Evolutionary conservation across 2,329 filamentous ascomycete genomes (phyloP), one percentile per base, ranked within the genome.

Genomic region (Lasiodiplodia citricola): DNA sequence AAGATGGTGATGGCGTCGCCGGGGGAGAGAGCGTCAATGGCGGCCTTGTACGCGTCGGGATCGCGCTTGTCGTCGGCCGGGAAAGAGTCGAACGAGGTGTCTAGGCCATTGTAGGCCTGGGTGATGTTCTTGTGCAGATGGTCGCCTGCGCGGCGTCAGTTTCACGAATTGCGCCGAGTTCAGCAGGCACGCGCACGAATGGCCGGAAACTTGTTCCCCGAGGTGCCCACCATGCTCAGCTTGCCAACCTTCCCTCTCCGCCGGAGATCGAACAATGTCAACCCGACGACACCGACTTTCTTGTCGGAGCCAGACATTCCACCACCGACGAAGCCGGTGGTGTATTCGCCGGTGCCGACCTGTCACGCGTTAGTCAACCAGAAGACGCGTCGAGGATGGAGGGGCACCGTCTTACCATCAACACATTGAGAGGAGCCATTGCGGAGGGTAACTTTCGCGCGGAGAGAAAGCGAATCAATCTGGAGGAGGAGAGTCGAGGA

Each of bases 1-100:
- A 97, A 97, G 82, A 97, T 95, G 70, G 94, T 97, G 80, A 97
- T 95, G 73, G 94, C 94, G 73, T 94, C 93, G 74, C 94, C 94
- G 7, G 91, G 88, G 54, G 87, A 87, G 52, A 97, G 87, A 11
- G 90, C 88, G 80, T 97, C 93, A 76, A 97, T 97, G 74, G 94
- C 94, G 14, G 87, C 79, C 82, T 96, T 97, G 87, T 97, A 97
- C 55, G 94, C 90, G 65, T 94, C 90, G 4, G 93, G 87, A 76
- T 97, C 92, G 71, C 86, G 86, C 72, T 85, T 80, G 75, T 92
- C 89, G 79, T 96, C 90, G 74, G 89, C 87, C 2, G 89, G 95
- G 82, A 88, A 97, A 16, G 93, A 95, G 69, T 89, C 85, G 82
- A 97, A 97, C 3, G 91, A 91, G 35, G 91, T 92, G 80, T 97